Evolutionary conservation across 768 basidiomycete species (phyloP).

Genomic region (Hebeloma cylindrosporum): DNA sequence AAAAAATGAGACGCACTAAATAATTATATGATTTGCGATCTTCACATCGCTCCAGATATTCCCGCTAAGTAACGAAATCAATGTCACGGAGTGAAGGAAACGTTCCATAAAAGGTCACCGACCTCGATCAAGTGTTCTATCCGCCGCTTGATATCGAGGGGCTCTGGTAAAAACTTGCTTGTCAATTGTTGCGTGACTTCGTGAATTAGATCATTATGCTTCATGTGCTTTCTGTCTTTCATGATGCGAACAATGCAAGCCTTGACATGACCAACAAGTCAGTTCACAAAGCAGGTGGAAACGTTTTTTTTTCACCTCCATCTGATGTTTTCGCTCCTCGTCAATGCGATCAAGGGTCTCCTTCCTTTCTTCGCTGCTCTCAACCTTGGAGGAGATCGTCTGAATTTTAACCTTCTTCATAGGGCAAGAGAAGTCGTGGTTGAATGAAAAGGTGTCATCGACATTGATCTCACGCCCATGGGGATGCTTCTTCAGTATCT

Average conservation of each 20-base stretch:
- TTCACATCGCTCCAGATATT: conserved; percentile 89
- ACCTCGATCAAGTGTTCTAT: conserved; percentile 95
- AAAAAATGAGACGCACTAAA: conserved; percentile 11
- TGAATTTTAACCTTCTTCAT: conserved; percentile 92
- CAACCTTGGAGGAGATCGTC: conserved; percentile 85
- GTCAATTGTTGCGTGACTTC: conserved; percentile 89
- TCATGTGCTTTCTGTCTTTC: conserved; percentile 92
- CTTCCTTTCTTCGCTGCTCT: conserved; percentile 81
- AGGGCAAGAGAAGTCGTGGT: conserved; percentile 72
- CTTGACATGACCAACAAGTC: too few species aligned
- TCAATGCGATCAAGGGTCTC: conserved; percentile 91
- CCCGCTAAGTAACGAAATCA: conserved; percentile 55
- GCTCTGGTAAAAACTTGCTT: conserved; percentile 83
- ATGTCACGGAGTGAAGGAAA: conserved; percentile 1
- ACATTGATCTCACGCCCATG: conserved; percentile 77
- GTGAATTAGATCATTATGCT: conserved; percentile 84
- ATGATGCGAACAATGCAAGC: conserved; percentile 97
- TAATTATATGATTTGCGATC: conserved; percentile 83
- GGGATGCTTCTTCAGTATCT: conserved; percentile 89
- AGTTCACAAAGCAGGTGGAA: conserved; percentile 22
- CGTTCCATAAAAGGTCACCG: conserved; percentile 21
- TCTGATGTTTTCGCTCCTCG: conserved; percentile 87
- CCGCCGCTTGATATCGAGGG: conserved; percentile 85
- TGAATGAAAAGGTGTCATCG: conserved; percentile 88
- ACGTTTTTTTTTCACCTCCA: conserved; percentile 84